Conservation (phyloP, 2,329 filamentous ascomycete genomes). For the Aureobasidium sp. region DNA sequence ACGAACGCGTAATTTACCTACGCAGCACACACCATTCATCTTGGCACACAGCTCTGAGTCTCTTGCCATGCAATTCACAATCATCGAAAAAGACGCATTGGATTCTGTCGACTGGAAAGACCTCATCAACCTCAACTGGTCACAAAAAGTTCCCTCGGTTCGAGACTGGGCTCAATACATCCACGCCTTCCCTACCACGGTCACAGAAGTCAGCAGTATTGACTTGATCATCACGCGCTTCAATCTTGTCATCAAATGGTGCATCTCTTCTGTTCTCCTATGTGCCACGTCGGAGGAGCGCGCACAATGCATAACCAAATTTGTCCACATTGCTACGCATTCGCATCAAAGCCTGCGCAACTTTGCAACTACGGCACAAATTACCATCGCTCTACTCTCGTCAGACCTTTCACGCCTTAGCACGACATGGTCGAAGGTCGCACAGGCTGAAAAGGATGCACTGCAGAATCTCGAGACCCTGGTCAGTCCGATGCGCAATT, state of each 20-base stretch:
- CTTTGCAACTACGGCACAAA: constrained; percentile 76
- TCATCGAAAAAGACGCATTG: constrained; percentile 79
- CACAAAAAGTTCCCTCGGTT: constrained; percentile 45
- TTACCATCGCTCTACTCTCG: constrained; percentile 69
- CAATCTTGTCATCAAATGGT: constrained; percentile 85
- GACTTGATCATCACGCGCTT: constrained; percentile 81
- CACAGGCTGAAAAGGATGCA: constrained; percentile 56
- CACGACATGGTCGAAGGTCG: constrained; percentile 65
- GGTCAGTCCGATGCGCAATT: constrained; percentile 71
- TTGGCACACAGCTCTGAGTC: constrained; percentile 73
- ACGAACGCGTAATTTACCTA: constrained; percentile 8
- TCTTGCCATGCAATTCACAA: constrained; percentile 73
- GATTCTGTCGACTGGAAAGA: constrained; percentile 87
- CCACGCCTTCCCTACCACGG: constrained; percentile 43
- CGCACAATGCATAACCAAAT: constrained; percentile 70
- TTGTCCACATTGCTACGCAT: constrained; percentile 72
- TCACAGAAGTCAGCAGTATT: constrained; percentile 54
- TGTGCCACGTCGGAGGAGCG: constrained; percentile 66
- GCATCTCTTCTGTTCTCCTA: constrained; percentile 69
- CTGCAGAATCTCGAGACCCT: constrained; percentile 64
- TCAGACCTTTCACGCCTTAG: constrained; percentile 60
- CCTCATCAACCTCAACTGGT: constrained; percentile 76
- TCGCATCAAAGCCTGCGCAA: constrained; percentile 65
- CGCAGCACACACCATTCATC: constrained; percentile 65
- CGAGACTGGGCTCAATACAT: constrained; percentile 69